Evolutionary conservation across 2,329 filamentous ascomycete species (phyloP).

Genomic region (Botrytis byssoidea): DNA sequence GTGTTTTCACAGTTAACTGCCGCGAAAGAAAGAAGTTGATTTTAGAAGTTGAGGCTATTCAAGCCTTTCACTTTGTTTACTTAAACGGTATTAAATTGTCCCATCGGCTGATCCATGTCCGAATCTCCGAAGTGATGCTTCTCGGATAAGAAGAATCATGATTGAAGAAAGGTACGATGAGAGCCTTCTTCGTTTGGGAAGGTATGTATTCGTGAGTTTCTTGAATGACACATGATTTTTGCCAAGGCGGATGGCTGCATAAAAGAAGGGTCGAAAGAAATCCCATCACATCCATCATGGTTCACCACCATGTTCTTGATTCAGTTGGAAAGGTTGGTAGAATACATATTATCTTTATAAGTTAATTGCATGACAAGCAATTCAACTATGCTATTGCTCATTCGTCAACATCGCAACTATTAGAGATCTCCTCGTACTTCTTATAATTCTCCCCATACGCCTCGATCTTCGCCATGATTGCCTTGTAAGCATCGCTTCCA

Average conservation of each 20-base stretch:
- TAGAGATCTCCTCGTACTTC: conserved; percentile 34
- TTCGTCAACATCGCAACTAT: conserved; percentile 31
- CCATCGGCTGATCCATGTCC: not conserved
- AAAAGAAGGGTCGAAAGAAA: not conserved
- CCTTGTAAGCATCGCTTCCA: conserved; percentile 52
- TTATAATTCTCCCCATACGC: conserved; percentile 45
- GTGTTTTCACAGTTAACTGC: not conserved
- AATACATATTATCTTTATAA: too few species aligned
- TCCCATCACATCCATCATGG: too few species aligned
- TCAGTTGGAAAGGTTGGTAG: not conserved
- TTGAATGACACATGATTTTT: not conserved
- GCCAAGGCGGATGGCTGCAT: not conserved
- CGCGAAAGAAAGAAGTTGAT: not conserved
- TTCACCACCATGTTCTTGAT: not conserved
- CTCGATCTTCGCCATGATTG: conserved; percentile 51
- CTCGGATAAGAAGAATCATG: not conserved
- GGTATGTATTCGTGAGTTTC: not conserved
- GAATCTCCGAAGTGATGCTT: not conserved
- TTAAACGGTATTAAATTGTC: not conserved
- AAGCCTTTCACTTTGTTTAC: not conserved
- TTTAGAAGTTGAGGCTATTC: not conserved
- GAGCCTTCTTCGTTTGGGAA: not conserved
- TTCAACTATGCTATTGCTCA: not conserved
- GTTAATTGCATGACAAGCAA: not conserved
- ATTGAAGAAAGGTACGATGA: not conserved